Evolutionary conservation across 495 filamentous ascomycete species (phyloP), one percentile per base, ranked within the genome.

Genomic region (Parathielavia hyrcaniae): DNA sequence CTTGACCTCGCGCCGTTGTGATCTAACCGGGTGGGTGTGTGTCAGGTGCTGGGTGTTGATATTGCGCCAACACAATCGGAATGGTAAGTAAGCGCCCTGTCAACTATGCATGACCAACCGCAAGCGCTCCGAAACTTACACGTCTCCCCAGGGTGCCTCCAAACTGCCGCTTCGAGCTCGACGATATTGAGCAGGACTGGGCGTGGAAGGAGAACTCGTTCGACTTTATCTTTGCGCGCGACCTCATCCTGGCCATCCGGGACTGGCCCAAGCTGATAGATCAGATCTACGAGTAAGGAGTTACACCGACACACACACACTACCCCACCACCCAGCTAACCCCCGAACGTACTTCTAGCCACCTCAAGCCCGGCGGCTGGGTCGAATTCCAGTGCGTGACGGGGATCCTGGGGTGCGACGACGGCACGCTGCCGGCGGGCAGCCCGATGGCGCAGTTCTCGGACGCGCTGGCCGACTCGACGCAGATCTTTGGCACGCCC

Each of bases 201-300:
- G 70, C 76, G 7, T 83, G 77, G 67, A 59, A 67, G 9, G 64
- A 69, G 7, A 68, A 80, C 49, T 62, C 67, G 49, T 87, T 87
- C 64, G 86, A 88, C 71, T 85, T 83, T 55, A 77, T 88, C 53
- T 83, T 87, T 68, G 71, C 81, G 6, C 53, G 53, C 53, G 53
- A 55, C 34, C 53, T 55, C 30, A 55, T 55, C 32, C 19, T 55
- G 10, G 17, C 53, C 43, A 9, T 55, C 14, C 53, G 53, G 19
- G 20, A 55, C 43, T 55, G 41, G 41, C 53, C 53, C 1, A 26
- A 20, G 9, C 43, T 55, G 17, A 26, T 55, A 6, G 53, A 55
- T 32, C 53, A 55, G 34, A 14, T 8, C 76, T 73, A 70, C 57
- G 58, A 16, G 60, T 62, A 50, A 13, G 9, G 17, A 2, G 17